Evolutionary conservation across 176 grass and related monocot species (phyloP), one percentile per base, ranked within the genome.

Genomic region (Ampelocalamus luodianensis): DNA sequence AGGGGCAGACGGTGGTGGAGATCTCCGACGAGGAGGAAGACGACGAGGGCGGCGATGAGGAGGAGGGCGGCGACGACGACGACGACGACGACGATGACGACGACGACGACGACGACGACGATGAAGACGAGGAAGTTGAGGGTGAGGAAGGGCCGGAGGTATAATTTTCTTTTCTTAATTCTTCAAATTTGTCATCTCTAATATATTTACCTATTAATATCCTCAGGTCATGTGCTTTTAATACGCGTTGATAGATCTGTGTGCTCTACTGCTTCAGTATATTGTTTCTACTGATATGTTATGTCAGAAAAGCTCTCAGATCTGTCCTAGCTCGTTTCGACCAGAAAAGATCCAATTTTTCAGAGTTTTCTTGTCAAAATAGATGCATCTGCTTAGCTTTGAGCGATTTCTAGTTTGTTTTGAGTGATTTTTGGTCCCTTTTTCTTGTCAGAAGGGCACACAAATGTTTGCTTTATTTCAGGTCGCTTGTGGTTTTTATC

Each of bases 11-110:
- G 15, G 90, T 81, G 20, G 86, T 90, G 0, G 79, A 85, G 76
- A 86, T 90, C 79, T 86, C 84, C 3, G 88, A 90, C 58, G 81
- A 80, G 53, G 90, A 88, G 0, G 90, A 86, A 1, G 88, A 82
- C 4, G 82, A 74, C 0, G 89, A 17, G 5, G 70, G 12, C 3
- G 85, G 36, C 2, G 84, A 72, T 10, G 63, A 6, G 3, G 89
- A 12, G 1, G 81, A 12, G 0, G 86, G 71, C 0, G 85, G 7
- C 2, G 79, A 37, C 9, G 83, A 70, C 0, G 83, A 76, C 0
- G 84, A 76, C 1, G 82, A 85, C 0, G 29, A 29, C 29, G 29
- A 29, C 29, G n/a, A n/a, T n/a, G 29, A 29, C 29, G 81, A 74
- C 3, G 86, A 78, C 1, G 88, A 85, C 4, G 82, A 86, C 4